These are phyloP conservation scores for Agrocybe praecox DNA, from an alignment of 768 basidiomycete genomes.

Conservation along the genomic window DNA sequence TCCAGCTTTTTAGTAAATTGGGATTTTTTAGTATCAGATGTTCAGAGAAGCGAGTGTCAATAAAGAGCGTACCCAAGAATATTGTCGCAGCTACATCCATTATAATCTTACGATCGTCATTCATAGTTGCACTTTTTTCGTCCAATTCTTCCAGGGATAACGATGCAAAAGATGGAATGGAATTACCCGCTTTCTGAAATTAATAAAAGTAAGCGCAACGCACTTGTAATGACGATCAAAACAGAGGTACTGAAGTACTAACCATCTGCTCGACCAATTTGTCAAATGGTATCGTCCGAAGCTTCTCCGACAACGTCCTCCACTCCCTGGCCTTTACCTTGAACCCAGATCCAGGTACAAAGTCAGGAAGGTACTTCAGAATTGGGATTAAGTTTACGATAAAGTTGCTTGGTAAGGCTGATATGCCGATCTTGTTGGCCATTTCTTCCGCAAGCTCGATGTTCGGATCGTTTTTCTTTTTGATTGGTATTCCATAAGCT, in stretches of 20 bases:
- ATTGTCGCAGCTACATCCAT: conserved; percentile 2
- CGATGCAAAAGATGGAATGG: too few species aligned
- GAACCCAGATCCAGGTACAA: conserved; percentile 52
- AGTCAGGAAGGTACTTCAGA: conserved; percentile 44
- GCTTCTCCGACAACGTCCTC: conserved; percentile 30
- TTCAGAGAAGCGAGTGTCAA: not conserved
- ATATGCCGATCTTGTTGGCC: conserved; percentile 19
- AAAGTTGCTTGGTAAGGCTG: conserved; percentile 27
- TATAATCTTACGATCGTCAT: not conserved
- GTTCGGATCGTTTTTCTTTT: conserved; percentile 31
- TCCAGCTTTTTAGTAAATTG: conserved; percentile 2
- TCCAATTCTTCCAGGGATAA: not conserved
- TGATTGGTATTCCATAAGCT: conserved; percentile 31
- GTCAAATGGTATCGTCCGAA: conserved; percentile 38
- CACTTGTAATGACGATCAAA: too few species aligned
- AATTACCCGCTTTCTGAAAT: too few species aligned
- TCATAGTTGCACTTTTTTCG: not conserved
- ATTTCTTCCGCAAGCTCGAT: conserved; percentile 28
- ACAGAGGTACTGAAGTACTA: conserved; percentile 23
- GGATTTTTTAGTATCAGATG: not conserved
- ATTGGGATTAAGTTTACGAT: conserved; percentile 30
- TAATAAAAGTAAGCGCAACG: too few species aligned
- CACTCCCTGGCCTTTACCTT: conserved; percentile 40
- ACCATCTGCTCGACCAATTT: conserved; percentile 24
- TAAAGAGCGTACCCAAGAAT: conserved; percentile 3